Percentiles rank a stretch among this genome's conserved stretches.
phyloP scores from a whole-genome alignment of 352 stramenopile genomes.

The Globisporangium emineosum region DNA sequence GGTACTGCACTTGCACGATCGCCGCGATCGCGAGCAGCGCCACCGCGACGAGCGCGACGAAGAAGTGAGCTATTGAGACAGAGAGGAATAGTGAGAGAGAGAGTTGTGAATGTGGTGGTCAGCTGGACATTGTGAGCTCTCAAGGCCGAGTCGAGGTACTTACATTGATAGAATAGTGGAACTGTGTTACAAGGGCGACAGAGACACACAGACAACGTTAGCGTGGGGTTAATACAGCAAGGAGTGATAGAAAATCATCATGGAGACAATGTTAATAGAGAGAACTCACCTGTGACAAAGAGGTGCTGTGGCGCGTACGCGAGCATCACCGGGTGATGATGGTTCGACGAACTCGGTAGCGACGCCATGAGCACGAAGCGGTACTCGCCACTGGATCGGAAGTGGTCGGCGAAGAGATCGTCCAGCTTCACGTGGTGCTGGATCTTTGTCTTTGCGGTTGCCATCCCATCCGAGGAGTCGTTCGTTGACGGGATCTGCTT shows the following conservation, averaged over 20 bases:
- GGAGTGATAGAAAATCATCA: not conserved
- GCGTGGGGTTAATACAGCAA: not conserved
- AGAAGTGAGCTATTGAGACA: conserved; percentile 21
- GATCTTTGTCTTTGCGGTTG: not conserved
- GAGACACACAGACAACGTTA: not conserved
- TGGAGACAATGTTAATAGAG: not conserved
- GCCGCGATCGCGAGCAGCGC: conserved; percentile 16
- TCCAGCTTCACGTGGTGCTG: conserved; percentile 20
- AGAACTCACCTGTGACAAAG: conserved; percentile 19
- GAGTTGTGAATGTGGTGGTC: not conserved
- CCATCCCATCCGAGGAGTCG: no score
- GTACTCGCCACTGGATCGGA: conserved; percentile 28
- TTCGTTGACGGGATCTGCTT: not conserved
- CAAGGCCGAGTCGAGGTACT: not conserved
- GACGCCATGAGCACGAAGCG: conserved; percentile 31
- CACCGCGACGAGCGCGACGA: conserved; percentile 20
- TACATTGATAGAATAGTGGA: conserved; percentile 19
- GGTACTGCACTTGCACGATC: conserved; percentile 23
- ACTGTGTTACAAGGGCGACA: conserved; percentile 6
- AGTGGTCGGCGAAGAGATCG: conserved; percentile 27
- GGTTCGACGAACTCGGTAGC: conserved; percentile 22
- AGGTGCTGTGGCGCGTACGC: conserved; percentile 27
- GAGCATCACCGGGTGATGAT: conserved; percentile 25
- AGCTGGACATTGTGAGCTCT: not conserved
- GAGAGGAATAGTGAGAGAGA: not conserved